Evolutionary conservation across 2,329 filamentous ascomycete species (phyloP), one percentile per base, ranked within the genome.

Genomic region (Alternaria metachromatica): DNA sequence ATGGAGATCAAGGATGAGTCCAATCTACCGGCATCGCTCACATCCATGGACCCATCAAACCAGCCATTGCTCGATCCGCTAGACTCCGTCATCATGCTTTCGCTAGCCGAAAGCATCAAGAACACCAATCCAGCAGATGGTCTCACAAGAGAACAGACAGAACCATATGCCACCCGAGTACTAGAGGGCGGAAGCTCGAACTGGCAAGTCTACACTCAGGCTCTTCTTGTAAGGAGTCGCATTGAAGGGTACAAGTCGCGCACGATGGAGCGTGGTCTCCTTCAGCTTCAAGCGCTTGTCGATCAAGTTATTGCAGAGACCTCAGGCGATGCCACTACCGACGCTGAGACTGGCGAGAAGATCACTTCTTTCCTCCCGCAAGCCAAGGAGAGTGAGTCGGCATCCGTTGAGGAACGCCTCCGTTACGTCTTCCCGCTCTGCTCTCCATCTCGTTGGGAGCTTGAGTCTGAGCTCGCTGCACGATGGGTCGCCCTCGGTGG

Each of bases 151-250:
- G 94, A 98, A 80, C 93, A 98, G 77, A 95, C 97, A 5, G 81
- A 97, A 1, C 96, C 96, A 0, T 99, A 95, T 76, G 96, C 96
- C 1, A 91, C 90, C 2, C 89, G 96, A 44, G 96, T 98, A 0
- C 85, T 99, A 2, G 88, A 92, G 9, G 94, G 96, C 64, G 94
- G 95, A 70, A 92, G 92, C 49, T 95, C 93, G 1, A 99, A 98
- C 79, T 99, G 96, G 96, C 96, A 98, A 78, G 90, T 97, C 33
- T 98, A 98, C 77, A 97, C 96, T 0, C 94, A 98, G 76, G 96
- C 94, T 0, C 84, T 99, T 9, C 85, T 99, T 0, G 92, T 98
- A 2, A 88, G 96, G 48, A 97, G 93, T 64, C 87, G 96, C 15
- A 95, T 98, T 58, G 96, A 99, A 80, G 87, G 94, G 0, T 94